Percentiles rank a stretch among this genome's conserved stretches.
Evolutionary conservation across 2,329 filamentous ascomycete genomes (phyloP).

Genomic region (Claviceps maximensis): DNA sequence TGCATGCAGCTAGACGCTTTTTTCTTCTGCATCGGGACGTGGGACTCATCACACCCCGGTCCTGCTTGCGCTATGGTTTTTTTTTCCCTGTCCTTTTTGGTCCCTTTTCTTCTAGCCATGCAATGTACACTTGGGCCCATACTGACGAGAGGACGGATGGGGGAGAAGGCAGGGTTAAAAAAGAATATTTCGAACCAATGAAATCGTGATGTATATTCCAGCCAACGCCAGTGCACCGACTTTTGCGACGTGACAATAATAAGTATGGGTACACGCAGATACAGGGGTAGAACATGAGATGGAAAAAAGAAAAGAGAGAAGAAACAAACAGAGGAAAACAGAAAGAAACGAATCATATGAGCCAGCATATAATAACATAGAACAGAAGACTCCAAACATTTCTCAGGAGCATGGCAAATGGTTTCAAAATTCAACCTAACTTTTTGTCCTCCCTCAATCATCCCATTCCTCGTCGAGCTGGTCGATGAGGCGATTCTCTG

Average conservation of each 20-base stretch:
- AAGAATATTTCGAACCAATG: not conserved
- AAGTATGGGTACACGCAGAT: not conserved
- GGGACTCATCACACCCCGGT: no score
- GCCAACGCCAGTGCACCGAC: not conserved
- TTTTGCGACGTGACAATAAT: not conserved
- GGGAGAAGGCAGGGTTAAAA: no score
- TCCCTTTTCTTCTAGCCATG: no score
- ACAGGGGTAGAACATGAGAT: not conserved
- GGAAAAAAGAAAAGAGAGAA: not conserved
- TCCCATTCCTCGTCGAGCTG: slow-evolving; percentile 97
- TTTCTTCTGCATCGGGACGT: no score
- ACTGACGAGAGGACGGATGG: not conserved
- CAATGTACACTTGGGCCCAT: no score
- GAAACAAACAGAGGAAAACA: not conserved
- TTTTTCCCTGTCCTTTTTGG: no score
- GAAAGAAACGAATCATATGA: not conserved
- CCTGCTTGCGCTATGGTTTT: no score
- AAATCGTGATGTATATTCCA: not conserved
- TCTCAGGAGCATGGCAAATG: not conserved
- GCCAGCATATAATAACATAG: not conserved
- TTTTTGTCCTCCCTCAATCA: slow-evolving; percentile 33
- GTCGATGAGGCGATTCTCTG: slow-evolving; percentile 89
- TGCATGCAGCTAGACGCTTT: no score
- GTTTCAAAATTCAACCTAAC: not conserved
- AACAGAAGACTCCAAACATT: no score